Evolutionary conservation across 176 grass and related monocot species (phyloP).

Genomic region (Oryza glumipatula): DNA sequence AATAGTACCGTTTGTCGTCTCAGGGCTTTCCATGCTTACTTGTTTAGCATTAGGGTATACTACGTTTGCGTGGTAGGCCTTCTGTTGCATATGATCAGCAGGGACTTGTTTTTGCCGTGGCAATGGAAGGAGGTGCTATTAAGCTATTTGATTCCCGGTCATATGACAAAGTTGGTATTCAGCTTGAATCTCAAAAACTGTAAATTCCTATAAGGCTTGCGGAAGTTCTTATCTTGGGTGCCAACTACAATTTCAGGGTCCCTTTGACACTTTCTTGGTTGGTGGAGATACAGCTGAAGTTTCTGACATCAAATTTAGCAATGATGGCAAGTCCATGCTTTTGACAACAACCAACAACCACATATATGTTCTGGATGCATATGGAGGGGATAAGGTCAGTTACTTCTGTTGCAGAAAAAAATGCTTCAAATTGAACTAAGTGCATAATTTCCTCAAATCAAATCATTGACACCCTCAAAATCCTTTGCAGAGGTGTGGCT

Average conservation of each 20-base stretch:
- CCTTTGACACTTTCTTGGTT: slow-evolving; percentile 95
- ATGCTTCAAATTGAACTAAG: slow-evolving; percentile 10
- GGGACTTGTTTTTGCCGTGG: slow-evolving; percentile 96
- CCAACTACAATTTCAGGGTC: slow-evolving; percentile 65
- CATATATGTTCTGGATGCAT: slow-evolving; percentile 99
- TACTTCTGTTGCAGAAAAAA: not conserved
- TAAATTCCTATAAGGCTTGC: not conserved
- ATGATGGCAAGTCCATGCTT: slow-evolving; percentile 97
- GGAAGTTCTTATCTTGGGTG: slow-evolving; percentile 26
- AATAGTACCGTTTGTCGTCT: slow-evolving; percentile 35
- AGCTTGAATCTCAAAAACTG: slow-evolving; percentile 9
- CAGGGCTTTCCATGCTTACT: slow-evolving; percentile 41
- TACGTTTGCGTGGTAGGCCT: slow-evolving; percentile 80
- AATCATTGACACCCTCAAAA: slow-evolving; percentile 7
- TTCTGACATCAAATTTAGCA: slow-evolving; percentile 98
- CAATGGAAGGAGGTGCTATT: slow-evolving; percentile 98
- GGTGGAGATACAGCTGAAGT: slow-evolving; percentile 97
- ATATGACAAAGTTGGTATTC: slow-evolving; percentile 81
- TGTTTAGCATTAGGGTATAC: slow-evolving; percentile 75
- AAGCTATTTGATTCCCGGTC: slow-evolving; percentile 98
- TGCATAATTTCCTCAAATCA: slow-evolving; percentile 17
- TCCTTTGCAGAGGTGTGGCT: slow-evolving; percentile 82
- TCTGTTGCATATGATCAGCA: slow-evolving; percentile 99
- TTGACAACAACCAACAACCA: slow-evolving; percentile 96
- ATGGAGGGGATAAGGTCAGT: slow-evolving; percentile 89